Conservation (phyloP, 257 asterid genomes). For the Penstemon barbatus region DNA sequence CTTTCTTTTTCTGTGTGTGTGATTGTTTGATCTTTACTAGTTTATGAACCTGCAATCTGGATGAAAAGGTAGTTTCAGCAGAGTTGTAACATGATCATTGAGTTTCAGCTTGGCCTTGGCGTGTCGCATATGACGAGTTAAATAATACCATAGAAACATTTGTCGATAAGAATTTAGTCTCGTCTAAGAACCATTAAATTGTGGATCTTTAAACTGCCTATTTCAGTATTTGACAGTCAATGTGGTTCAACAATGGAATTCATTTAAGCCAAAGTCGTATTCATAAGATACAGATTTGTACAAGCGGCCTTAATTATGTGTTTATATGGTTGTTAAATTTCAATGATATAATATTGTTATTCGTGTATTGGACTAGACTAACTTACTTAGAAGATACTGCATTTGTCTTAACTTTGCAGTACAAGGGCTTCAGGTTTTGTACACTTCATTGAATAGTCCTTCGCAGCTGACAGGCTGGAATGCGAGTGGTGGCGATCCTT, state of each 20-base stretch:
- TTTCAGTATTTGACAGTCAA: slow-evolving; percentile 20
- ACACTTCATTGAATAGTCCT: slow-evolving; percentile 73
- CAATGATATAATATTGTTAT: slow-evolving; percentile 3
- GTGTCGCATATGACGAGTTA: not conserved
- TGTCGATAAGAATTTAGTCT: not conserved
- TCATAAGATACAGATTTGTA: not conserved
- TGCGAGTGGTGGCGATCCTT: slow-evolving; percentile 88
- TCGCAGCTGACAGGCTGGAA: slow-evolving; percentile 82
- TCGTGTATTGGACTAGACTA: slow-evolving; percentile 13
- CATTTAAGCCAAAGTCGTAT: not conserved
- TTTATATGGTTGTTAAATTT: slow-evolving; percentile 28
- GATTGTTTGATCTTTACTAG: not conserved
- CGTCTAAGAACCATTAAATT: not conserved
- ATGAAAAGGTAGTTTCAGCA: slow-evolving; percentile 9
- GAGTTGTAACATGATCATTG: slow-evolving; percentile 15
- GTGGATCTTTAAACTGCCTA: slow-evolving; percentile 9
- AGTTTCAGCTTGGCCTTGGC: slow-evolving; percentile 6
- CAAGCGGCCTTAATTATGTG: slow-evolving; percentile 9
- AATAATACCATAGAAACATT: not conserved
- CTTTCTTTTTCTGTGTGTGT: not conserved
- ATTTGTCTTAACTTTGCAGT: slow-evolving; percentile 51
- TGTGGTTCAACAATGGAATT: slow-evolving; percentile 26
- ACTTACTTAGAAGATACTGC: slow-evolving; percentile 24
- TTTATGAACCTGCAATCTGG: slow-evolving; percentile 14
- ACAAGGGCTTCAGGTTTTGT: slow-evolving; percentile 83